phyloP scores from a whole-genome alignment of 1,139 yeast genomes.

The Suhomyces bolitotheri region DNA sequence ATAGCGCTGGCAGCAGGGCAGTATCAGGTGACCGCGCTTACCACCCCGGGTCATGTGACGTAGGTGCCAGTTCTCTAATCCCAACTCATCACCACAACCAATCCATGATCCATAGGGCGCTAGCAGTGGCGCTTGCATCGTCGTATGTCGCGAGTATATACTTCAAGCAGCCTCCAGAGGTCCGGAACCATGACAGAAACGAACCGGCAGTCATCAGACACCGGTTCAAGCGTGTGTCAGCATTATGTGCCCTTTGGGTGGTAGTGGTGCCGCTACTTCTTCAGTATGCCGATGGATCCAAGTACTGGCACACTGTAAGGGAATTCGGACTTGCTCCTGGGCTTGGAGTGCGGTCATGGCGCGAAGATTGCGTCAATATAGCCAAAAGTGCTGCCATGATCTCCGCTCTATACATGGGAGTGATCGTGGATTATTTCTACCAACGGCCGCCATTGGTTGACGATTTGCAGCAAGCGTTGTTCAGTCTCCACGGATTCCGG shows the following conservation, averaged over 20 bases:
- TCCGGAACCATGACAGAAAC: slow-evolving; percentile 39
- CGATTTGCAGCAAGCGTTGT: slow-evolving; percentile 26
- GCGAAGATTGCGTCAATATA: slow-evolving; percentile 28
- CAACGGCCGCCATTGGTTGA: slow-evolving; percentile 9
- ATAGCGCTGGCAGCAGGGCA: too few species aligned
- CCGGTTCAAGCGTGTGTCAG: slow-evolving; percentile 37
- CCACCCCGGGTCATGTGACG: too few species aligned
- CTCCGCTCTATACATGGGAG: slow-evolving; percentile 56
- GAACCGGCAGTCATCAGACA: slow-evolving; percentile 43
- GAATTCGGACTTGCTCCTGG: slow-evolving; percentile 34
- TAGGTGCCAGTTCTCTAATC: too few species aligned
- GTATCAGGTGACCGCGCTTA: too few species aligned
- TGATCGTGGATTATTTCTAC: slow-evolving; percentile 46
- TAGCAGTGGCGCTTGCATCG: slow-evolving; percentile 32
- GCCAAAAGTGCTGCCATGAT: slow-evolving; percentile 33
- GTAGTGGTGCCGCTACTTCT: slow-evolving; percentile 26
- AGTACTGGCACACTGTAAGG: slow-evolving; percentile 14
- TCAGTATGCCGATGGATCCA: slow-evolving; percentile 2
- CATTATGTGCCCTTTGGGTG: slow-evolving; percentile 33
- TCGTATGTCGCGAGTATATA: slow-evolving; percentile 46
- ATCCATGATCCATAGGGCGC: slow-evolving; percentile 2
- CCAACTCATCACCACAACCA: not conserved
- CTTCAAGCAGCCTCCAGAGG: slow-evolving; percentile 26
- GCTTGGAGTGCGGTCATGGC: slow-evolving; percentile 19
- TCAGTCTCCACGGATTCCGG: slow-evolving; percentile 54